Evolutionary conservation across 192 early-diverging fungal species (phyloP).

Genomic region (Thoreauomyces humboldtii): DNA sequence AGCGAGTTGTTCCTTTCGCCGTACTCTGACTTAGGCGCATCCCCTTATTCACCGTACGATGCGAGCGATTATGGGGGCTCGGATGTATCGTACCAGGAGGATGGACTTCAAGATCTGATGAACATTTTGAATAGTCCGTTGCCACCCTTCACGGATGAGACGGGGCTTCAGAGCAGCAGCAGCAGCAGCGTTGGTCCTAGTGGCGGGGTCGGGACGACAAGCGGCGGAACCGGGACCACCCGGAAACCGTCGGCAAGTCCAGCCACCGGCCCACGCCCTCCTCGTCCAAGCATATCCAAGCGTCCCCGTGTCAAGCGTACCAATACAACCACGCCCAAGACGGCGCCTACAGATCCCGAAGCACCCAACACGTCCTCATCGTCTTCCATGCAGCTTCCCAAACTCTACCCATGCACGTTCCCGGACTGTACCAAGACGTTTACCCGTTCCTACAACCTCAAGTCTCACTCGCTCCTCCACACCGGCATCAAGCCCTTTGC

Average conservation of each 20-base stretch:
- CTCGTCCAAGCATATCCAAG: neutral
- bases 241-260: neutral
- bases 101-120: conserved; percentile 2
- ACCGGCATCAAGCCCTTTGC: conserved; percentile 55
- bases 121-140: conserved; percentile 6
- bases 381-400: neutral
- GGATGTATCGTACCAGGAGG: neutral
- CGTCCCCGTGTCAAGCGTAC: neutral
- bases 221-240: neutral
- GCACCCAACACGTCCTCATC: neutral
- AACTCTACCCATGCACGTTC: conserved; percentile 46
- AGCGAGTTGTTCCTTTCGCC: conserved; percentile 6
- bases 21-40: neutral
- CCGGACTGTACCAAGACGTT: conserved; percentile 64
- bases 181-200: too few species aligned
- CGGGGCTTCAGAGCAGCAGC: neutral
- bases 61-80: neutral
- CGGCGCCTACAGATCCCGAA: neutral
- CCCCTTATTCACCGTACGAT: neutral
- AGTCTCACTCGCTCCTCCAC: conserved; percentile 62
- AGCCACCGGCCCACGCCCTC: neutral
- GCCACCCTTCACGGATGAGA: neutral
- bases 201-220: too few species aligned
- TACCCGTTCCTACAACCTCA: conserved; percentile 62
- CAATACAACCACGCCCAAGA: neutral